These are phyloP conservation scores for Terfezia boudieri DNA, from an alignment of 495 filamentous ascomycete genomes.

Conservation along the genomic window DNA sequence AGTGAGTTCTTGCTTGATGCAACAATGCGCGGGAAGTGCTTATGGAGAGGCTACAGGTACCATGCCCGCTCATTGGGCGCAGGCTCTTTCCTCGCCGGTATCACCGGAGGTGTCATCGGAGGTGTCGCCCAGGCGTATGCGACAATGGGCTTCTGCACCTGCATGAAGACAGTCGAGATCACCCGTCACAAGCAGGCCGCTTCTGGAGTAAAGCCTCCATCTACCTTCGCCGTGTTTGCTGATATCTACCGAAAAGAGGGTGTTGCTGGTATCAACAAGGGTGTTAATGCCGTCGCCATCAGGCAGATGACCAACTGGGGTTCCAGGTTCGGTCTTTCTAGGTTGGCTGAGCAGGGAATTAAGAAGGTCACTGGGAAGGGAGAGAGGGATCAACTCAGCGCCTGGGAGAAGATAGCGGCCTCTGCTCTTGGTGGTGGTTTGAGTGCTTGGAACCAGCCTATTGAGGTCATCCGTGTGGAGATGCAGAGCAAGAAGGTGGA, in stretches of 20 bases:
- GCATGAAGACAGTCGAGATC: constrained; percentile 99
- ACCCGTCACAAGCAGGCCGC: constrained; percentile 90
- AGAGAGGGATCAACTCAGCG: constrained; percentile 48
- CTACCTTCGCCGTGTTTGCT: constrained; percentile 87
- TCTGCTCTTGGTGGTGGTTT: constrained; percentile 77
- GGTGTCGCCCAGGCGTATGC: constrained; percentile 96
- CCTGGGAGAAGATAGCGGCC: constrained; percentile 73
- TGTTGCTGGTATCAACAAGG: constrained; percentile 88
- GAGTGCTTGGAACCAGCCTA: constrained; percentile 96
- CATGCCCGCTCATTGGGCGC: constrained; percentile 63
- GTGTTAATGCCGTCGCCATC: constrained; percentile 95
- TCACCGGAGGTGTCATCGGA: constrained; percentile 75
- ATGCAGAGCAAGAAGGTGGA: constrained; percentile 99
- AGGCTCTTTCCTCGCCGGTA: constrained; percentile 65
- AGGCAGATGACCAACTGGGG: constrained; percentile 99
- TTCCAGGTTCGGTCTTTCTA: constrained; percentile 75
- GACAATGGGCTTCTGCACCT: constrained; percentile 99
- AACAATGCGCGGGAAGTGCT: not conserved
- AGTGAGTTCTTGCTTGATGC: constrained; percentile 21
- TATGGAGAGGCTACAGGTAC: constrained; percentile 25
- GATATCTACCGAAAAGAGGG: constrained; percentile 90
- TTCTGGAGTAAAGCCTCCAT: constrained; percentile 54
- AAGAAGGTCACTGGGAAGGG: constrained; percentile 61
- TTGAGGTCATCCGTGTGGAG: constrained; percentile 98
- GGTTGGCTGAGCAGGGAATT: constrained; percentile 77